Evolutionary conservation across 2,329 filamentous ascomycete species (phyloP).

Genomic region (Colletotrichum sp.): DNA sequence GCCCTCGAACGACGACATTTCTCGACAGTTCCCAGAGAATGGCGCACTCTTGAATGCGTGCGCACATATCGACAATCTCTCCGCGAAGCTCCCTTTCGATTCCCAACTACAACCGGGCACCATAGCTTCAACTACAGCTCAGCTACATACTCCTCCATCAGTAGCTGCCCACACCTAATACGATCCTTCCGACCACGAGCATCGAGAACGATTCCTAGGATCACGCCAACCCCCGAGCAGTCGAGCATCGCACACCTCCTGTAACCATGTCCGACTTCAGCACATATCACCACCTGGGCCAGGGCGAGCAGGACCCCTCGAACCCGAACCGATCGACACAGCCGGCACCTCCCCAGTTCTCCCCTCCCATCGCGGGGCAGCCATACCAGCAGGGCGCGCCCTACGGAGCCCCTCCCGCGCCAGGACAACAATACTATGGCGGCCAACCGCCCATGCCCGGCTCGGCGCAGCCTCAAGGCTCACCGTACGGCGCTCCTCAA

Average conservation of each 20-base stretch:
- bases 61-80: not conserved
- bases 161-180: conserved; percentile 11
- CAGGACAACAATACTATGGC: conserved; percentile 45
- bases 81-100: not conserved
- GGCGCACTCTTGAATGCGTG: conserved; percentile 17
- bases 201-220: not conserved
- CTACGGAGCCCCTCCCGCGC: conserved; percentile 42
- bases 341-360: conserved; percentile 59
- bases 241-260: not conserved
- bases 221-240: not conserved
- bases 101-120: not conserved
- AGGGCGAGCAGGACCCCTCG: conserved; percentile 61
- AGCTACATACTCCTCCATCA: not conserved
- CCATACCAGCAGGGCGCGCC: conserved; percentile 54
- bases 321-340: conserved; percentile 56
- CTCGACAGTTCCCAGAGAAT: not conserved
- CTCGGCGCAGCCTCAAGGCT: conserved; percentile 34
- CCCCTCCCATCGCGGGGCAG: conserved; percentile 56
- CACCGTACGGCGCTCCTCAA: conserved; percentile 30
- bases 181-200: not conserved
- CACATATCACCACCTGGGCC: conserved; percentile 61
- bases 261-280: conserved; percentile 58
- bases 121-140: not conserved
- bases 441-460: conserved; percentile 32
- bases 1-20: not conserved